Conservation (phyloP, 2,329 filamentous ascomycete species). For the Trichophyton mentagrophytes region DNA sequence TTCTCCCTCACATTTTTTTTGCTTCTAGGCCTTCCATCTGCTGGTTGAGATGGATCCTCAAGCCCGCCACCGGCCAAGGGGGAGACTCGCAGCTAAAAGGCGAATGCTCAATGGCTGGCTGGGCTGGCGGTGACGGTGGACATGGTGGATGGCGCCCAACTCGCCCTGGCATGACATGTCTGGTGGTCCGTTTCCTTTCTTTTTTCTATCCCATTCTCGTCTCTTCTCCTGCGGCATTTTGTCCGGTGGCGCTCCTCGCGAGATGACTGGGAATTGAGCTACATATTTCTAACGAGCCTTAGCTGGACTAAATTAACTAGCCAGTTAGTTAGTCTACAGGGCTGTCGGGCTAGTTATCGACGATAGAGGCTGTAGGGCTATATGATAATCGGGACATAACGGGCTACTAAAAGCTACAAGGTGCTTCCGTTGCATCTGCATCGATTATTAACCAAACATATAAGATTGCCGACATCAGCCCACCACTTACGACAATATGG, state of each 20-base stretch:
- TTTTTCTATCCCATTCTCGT: neutral
- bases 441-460: too few relatives aligned
- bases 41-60: neutral
- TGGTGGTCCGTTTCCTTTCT: too few relatives aligned
- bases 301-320: neutral
- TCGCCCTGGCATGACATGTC: neutral
- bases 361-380: too few relatives aligned
- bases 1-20: neutral
- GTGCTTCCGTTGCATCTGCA: too few relatives aligned
- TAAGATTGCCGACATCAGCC: too few relatives aligned
- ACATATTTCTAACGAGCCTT: neutral
- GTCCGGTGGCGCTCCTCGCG: neutral
- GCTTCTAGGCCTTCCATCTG: neutral
- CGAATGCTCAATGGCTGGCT: neutral
- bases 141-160: neutral
- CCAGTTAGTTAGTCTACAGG: neutral
- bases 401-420: too few relatives aligned
- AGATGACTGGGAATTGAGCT: neutral
- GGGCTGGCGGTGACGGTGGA: neutral
- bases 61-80: neutral
- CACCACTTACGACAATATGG: neutral
- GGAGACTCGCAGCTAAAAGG: neutral
- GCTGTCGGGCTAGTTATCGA: neutral
- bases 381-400: too few relatives aligned
- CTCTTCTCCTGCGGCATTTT: neutral